Percentiles rank a stretch among this genome's conserved stretches.
Conservation (phyloP, 306 rosid species). For the Dryas octopetala region DNA sequence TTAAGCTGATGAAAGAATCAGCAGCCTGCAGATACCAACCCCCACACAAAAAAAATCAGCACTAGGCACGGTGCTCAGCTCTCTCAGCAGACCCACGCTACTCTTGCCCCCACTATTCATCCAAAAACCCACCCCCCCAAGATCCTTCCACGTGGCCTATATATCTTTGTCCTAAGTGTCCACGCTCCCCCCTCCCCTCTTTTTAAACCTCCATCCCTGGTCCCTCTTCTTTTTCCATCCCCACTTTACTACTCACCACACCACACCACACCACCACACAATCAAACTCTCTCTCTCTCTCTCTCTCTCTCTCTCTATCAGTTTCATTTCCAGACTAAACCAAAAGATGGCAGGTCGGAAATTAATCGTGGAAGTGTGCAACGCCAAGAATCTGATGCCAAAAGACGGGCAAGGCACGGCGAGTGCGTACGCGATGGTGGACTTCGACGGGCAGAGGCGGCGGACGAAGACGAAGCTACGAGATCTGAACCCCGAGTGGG, state of each 20-base stretch:
- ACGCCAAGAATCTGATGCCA: slow-evolving; percentile 87
- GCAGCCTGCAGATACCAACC: too few species aligned
- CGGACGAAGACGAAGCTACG: slow-evolving; percentile 69
- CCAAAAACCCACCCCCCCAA: slow-evolving; percentile 6
- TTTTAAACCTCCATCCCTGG: slow-evolving; percentile 10
- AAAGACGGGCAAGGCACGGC: slow-evolving; percentile 98
- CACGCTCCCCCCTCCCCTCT: slow-evolving; percentile 51
- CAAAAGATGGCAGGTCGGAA: slow-evolving; percentile 61
- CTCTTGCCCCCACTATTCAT: background rate
- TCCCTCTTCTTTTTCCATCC: background rate
- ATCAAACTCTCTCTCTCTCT: background rate
- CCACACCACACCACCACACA: background rate
- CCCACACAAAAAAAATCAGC: slow-evolving; percentile 8
- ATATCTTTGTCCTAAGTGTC: slow-evolving; percentile 29
- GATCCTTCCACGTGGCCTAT: slow-evolving; percentile 37
- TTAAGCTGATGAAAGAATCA: too few species aligned
- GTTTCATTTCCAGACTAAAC: background rate
- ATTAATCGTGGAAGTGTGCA: slow-evolving; percentile 69
- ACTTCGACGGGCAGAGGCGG: slow-evolving; percentile 82
- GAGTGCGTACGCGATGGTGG: slow-evolving; percentile 84
- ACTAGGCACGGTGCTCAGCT: slow-evolving; percentile 39
- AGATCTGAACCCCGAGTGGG: slow-evolving; percentile 91
- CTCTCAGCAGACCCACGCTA: slow-evolving; percentile 22
- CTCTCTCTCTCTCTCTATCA: background rate
- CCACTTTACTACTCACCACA: background rate